Evolutionary conservation across 768 basidiomycete genomes (phyloP), one percentile per base, ranked within the genome.

Genomic region (Leucocoprinus leucothites): DNA sequence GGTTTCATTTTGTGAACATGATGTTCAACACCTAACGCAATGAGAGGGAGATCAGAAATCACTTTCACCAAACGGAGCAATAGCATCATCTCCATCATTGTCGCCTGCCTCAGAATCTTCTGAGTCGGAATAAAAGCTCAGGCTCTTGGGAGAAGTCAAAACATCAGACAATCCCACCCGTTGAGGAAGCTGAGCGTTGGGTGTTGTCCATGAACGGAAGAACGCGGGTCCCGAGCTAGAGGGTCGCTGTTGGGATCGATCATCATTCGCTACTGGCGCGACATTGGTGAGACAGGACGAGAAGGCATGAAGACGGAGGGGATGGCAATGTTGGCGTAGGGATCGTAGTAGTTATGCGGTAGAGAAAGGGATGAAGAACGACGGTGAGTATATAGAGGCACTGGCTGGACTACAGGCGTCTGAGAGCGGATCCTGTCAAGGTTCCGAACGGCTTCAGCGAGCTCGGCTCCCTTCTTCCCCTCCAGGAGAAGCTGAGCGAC

Each of bases 381-480:
- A 52, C 85, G 81, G 14, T 73, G 76, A 9, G 69, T 69, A 60
- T 73, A 75, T 28, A 69, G 53, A 0, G 60, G 57, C 3, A 57
- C 61, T 6, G 56, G 58, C 9, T 48, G 58, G 31, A 52, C 52
- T 59, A 41, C 51, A 11, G 54, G 58, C 40, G 46, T 51, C 45
- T 51, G 49, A 13, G 49, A 56, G 40, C 71, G 66, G 45, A 62
- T 57, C 42, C 67, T 61, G 53, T 87, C 85, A 9, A 85, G 71
- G 56, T 67, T 65, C n/a, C 80, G 74, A 14, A 87, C 77, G 1
- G 84, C 85, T 43, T 73, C 77, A 0, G 83, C 84, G 28, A 88
- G 80, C 60, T 85, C 79, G 25, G 84, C 82, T 36, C 86, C 86
- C 65, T 86, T 87, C 69, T 82, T 87, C 2, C 87, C 87, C 42